Conservation (phyloP, 2,329 filamentous ascomycete genomes). For the Botrytis pseudocinerea region DNA sequence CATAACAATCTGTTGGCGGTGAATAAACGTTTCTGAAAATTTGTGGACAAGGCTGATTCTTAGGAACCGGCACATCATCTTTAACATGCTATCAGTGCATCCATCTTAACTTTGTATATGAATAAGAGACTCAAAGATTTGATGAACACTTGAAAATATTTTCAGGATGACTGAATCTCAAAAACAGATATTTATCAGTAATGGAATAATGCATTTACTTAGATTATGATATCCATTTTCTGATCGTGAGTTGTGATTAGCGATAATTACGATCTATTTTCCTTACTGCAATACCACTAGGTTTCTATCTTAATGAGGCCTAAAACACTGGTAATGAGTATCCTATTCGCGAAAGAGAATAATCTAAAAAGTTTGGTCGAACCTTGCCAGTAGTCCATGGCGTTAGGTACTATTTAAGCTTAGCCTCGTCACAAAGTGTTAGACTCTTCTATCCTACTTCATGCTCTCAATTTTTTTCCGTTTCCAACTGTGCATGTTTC, state of each 20-base stretch:
- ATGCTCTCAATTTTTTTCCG: background rate
- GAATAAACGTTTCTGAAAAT: background rate
- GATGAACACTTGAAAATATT: background rate
- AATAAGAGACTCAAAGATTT: background rate
- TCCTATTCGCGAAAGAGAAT: accelerated
- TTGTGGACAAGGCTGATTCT: background rate
- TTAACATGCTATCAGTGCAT: too few species aligned
- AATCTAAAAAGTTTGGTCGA: accelerated
- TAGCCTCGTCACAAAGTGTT: background rate
- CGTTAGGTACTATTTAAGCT: background rate
- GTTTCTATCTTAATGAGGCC: background rate
- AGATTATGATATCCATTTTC: background rate
- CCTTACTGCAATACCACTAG: background rate
- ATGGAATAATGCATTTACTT: background rate
- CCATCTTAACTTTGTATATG: too few species aligned
- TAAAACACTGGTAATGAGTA: background rate
- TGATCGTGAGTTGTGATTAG: background rate
- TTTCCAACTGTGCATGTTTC: background rate
- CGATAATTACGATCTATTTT: background rate
- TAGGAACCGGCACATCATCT: too few species aligned
- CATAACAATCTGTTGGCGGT: background rate
- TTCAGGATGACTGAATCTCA: accelerated
- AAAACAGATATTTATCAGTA: accelerated
- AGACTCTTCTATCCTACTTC: background rate
- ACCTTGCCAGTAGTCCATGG: background rate